phyloP scores from a whole-genome alignment of 495 filamentous ascomycete species.

The Sabuloglossum arenarium region DNA sequence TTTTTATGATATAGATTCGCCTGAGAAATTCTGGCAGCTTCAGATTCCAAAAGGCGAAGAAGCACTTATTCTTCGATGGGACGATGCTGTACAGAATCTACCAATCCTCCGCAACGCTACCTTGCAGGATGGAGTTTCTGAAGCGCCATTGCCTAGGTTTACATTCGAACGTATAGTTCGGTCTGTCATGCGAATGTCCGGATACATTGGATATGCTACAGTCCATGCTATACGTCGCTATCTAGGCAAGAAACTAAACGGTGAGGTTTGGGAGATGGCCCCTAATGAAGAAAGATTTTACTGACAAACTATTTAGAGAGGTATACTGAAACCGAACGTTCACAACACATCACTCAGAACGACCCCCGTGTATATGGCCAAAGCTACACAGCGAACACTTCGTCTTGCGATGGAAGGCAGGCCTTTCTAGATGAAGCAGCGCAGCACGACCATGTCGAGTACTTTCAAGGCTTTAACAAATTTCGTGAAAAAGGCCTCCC shows the following conservation, averaged over 20 bases:
- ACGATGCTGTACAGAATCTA: background rate
- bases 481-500: slow-evolving; percentile 5
- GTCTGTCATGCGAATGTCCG: slow-evolving; percentile 3
- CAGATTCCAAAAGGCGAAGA: slow-evolving; percentile 1
- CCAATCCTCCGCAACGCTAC: slow-evolving; percentile 4
- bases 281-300: background rate
- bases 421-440: background rate
- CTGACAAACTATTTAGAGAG: background rate
- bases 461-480: slow-evolving; percentile 3
- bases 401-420: background rate
- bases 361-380: slow-evolving; percentile 2
- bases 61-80: slow-evolving; percentile 6
- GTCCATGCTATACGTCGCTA: background rate
- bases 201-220: slow-evolving; percentile 2
- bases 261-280: background rate
- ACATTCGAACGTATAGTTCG: slow-evolving; percentile 1
- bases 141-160: background rate
- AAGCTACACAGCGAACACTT: slow-evolving; percentile 4
- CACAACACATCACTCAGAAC: slow-evolving; percentile 2
- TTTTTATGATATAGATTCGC: background rate
- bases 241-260: background rate
- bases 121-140: background rate
- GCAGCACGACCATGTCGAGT: background rate
- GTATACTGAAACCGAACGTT: slow-evolving; percentile 4
- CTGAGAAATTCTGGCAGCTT: slow-evolving; percentile 2